phyloP scores from a whole-genome alignment of 371 early-diverging fungal species.

The Rhizopus delemar region DNA sequence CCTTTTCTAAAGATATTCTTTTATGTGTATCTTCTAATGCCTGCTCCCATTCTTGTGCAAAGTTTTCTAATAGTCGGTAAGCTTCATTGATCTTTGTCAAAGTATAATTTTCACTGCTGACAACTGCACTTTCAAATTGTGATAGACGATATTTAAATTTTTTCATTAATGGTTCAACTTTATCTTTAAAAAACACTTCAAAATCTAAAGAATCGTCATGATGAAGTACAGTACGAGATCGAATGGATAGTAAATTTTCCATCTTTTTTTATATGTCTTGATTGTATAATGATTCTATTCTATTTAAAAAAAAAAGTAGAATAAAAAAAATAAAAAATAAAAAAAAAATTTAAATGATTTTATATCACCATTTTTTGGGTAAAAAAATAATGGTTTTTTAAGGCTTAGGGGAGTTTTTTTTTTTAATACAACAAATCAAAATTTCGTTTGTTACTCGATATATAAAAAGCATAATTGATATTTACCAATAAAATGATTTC shows the following conservation, averaged over 20 bases:
- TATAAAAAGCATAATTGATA: too few species aligned
- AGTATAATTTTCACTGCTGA: constrained; percentile 37
- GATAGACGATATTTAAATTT: constrained; percentile 46
- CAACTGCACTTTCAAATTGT: constrained; percentile 37
- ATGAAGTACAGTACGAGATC: constrained; percentile 21
- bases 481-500: too few species aligned
- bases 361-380: too few species aligned
- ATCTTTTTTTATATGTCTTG: constrained; percentile 17
- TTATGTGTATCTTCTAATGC: constrained; percentile 18
- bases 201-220: constrained; percentile 42
- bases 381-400: not conserved
- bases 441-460: too few species aligned
- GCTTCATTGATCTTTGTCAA: constrained; percentile 39
- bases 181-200: constrained; percentile 46
- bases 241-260: constrained; percentile 48
- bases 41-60: constrained; percentile 43
- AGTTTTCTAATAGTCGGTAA: constrained; percentile 30
- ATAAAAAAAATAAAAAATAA: not conserved
- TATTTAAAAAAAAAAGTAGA: not conserved
- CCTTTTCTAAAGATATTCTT: constrained; percentile 9
- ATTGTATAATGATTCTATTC: not conserved
- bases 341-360: not conserved
- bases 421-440: too few species aligned
- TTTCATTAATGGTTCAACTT: constrained; percentile 43
- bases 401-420: too few species aligned